Base-by-base conservation (phyloP, 352 stramenopile species). In the Blastocystis sp. region DNA sequence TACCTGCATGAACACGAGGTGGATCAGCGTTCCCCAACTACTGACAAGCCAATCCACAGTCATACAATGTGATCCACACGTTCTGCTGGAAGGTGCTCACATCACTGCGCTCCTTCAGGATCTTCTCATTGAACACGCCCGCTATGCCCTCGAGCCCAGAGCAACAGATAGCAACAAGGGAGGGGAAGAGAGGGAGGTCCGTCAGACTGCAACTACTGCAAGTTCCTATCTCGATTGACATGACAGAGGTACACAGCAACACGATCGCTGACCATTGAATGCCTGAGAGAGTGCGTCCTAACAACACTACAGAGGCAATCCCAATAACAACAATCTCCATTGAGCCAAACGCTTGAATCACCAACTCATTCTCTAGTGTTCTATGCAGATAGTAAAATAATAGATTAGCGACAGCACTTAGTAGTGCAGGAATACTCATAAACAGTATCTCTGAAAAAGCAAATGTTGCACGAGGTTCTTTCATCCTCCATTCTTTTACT, bases 21-120 rank as follows among this genome's bases (percentile, higher is more conserved):
- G 50, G 23, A 13, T 15, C 34, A 80, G 34, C 3, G 37, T 26
- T 41, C 37, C 41, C 70, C 70, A 80, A 39, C 70, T 80, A 80
- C 39, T 34, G 15, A 23, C 5, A 34, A 63, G 54, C 23, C 5
- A 18, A 34, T 9, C 37, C 37, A 3, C n/a, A 41, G 13, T 11
- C 70, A 13, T 80, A 80, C 70, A 80, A 80, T 3, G 37, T 59
- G 18, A 80, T 54, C 70, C 70, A 80, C 0, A 80, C 41, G n/a
- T 62, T 80, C 45, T 80, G 70, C 4, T 80, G 70, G 20, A 41
- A 37, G 20, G 64, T 63, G 41, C 64, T 47, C 70, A 80, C 64
- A 4, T 66, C 37, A 3, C 23, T 63, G 45, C 64, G 50, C 45
- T 63, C 13, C 55, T 80, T 80, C 47, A 80, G 45, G 18, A 80